A percentile compares a stretch with the other conserved stretches of the same genome.
Evolutionary conservation across 2,329 filamentous ascomycete species (phyloP).

Genomic region (Westerdykella ornata): DNA sequence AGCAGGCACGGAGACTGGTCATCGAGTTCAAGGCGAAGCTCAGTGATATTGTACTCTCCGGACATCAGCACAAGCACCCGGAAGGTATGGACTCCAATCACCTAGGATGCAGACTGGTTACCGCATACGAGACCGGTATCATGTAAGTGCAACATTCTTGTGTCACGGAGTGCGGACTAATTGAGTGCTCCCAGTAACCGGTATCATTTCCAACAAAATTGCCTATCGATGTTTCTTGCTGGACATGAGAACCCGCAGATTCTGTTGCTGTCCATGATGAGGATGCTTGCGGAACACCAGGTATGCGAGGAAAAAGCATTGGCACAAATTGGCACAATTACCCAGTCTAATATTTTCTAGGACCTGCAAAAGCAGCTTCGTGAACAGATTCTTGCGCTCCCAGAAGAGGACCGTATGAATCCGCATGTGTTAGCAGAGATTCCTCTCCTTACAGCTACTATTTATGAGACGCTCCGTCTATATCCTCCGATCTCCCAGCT

Average conservation of each 20-base stretch:
- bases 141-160: background rate
- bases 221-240: constrained; percentile 9
- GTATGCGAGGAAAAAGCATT: background rate
- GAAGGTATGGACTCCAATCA: constrained; percentile 3
- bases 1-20: constrained; percentile 6
- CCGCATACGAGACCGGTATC: constrained; percentile 6
- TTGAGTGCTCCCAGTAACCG: background rate
- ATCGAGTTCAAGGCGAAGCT: constrained; percentile 9
- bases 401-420: constrained; percentile 1
- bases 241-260: constrained; percentile 12
- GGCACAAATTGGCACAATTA: no score
- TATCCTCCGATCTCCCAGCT: constrained; percentile 45
- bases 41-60: constrained; percentile 4
- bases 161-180: no score
- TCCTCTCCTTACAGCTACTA: constrained; percentile 37
- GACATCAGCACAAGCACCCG: constrained; percentile 7
- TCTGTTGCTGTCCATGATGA: constrained; percentile 6
- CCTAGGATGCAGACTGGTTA: constrained; percentile 9
- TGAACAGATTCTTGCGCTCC: background rate
- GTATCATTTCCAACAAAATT: constrained; percentile 9
- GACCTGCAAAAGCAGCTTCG: background rate
- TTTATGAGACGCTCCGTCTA: constrained; percentile 44
- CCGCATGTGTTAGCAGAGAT: constrained; percentile 7
- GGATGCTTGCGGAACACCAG: constrained; percentile 8
- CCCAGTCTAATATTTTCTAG: background rate